Conservation (phyloP, 148 eudicot species). For the Fallopia convolvulus region DNA sequence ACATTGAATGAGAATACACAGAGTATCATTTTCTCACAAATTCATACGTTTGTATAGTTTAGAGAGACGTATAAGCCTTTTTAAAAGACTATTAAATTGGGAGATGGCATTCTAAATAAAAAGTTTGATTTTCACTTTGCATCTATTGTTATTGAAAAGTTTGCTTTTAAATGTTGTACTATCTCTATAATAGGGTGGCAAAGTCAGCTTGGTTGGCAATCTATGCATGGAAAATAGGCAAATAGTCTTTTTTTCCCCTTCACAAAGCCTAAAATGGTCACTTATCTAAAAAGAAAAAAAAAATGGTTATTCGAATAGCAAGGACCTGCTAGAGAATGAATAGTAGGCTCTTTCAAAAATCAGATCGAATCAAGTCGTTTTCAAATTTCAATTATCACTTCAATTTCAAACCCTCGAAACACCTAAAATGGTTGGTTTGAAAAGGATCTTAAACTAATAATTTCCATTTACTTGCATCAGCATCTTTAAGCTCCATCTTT, state of each 20-base stretch:
- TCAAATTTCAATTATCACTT: not conserved
- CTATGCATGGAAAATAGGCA: not conserved
- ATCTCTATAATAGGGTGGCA: not conserved
- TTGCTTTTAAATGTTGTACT: too few relatives aligned
- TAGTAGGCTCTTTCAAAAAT: not conserved
- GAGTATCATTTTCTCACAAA: too few relatives aligned
- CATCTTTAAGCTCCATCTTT: not conserved
- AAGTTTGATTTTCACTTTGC: too few relatives aligned
- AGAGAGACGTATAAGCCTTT: too few relatives aligned
- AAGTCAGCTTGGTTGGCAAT: conserved; percentile 6
- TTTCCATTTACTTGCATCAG: not conserved
- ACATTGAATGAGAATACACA: too few relatives aligned
- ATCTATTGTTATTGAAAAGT: too few relatives aligned
- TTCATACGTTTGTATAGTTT: too few relatives aligned
- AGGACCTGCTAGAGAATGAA: not conserved
- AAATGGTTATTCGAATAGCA: not conserved
- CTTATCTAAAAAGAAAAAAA: not conserved
- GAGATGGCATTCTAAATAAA: too few relatives aligned
- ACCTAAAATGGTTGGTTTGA: conserved; percentile 1
- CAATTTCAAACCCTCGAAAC: not conserved
- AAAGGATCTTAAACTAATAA: not conserved
- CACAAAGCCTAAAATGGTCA: not conserved
- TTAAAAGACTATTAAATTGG: too few relatives aligned
- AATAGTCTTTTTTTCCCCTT: not conserved
- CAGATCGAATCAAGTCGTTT: not conserved